These are phyloP conservation scores for Maudiozyma barnettii DNA, from an alignment of 805 yeast genomes.

Conservation along the genomic window DNA sequence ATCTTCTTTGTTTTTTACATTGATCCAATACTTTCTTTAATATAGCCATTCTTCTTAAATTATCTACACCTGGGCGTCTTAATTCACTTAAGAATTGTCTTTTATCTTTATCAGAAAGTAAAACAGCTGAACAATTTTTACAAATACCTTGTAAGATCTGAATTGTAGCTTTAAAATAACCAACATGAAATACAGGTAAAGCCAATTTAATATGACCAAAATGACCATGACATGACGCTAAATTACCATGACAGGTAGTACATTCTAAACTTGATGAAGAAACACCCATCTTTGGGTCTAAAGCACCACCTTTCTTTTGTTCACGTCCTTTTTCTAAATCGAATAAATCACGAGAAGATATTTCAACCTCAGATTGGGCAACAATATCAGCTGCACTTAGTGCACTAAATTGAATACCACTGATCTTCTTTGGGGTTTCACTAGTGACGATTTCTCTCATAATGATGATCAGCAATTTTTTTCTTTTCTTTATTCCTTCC, in stretches of 20 bases:
- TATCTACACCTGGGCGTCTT: conserved; percentile 81
- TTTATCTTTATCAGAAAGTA: conserved; percentile 65
- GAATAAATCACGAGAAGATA: conserved; percentile 81
- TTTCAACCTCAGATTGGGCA: conserved; percentile 91
- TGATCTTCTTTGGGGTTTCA: conserved; percentile 80
- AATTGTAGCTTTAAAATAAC: conserved; percentile 87
- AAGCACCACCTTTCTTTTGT: conserved; percentile 79
- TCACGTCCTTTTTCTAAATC: conserved; percentile 82
- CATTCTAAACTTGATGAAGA: conserved; percentile 82
- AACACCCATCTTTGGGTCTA: conserved; percentile 90
- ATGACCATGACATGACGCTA: conserved; percentile 96
- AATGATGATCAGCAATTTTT: neutral
- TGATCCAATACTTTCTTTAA: conserved; percentile 78
- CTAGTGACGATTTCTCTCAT: conserved; percentile 44
- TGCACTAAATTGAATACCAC: conserved; percentile 87
- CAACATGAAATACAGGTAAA: conserved; percentile 94
- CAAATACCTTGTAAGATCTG: conserved; percentile 85
- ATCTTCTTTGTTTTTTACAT: conserved; percentile 90
- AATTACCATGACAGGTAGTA: conserved; percentile 80
- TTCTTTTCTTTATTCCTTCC: too few species aligned
- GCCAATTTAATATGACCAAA: conserved; percentile 93
- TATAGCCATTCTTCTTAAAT: conserved; percentile 82
- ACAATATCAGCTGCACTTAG: conserved; percentile 85
- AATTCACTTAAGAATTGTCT: conserved; percentile 66
- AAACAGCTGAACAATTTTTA: conserved; percentile 72